These are phyloP conservation scores for Cladosporium oxysporum DNA, from an alignment of 2,329 filamentous ascomycete species.

Conservation along the genomic window DNA sequence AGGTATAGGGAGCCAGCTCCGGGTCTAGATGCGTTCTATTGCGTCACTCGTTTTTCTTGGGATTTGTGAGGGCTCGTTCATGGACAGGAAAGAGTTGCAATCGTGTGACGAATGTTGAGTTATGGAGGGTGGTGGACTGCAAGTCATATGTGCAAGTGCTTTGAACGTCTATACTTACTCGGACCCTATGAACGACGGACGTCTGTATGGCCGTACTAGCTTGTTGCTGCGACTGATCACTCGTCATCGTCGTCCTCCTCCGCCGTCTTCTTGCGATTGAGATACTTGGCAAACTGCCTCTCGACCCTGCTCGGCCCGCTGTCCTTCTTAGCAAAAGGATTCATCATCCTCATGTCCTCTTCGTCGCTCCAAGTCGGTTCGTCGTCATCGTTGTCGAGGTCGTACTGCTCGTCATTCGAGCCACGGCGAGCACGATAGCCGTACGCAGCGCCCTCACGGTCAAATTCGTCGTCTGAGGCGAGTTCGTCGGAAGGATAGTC, in stretches of 20 bases:
- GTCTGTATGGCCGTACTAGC: neutral
- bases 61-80: neutral
- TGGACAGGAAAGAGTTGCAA: neutral
- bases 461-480: constrained; percentile 68
- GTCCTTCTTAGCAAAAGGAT: constrained; percentile 34
- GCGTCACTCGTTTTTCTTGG: neutral
- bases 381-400: constrained; percentile 34
- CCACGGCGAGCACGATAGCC: constrained; percentile 39
- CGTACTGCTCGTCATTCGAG: constrained; percentile 45
- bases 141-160: neutral
- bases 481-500: constrained; percentile 82
- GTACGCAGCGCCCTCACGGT: constrained; percentile 42
- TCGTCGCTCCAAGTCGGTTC: constrained; percentile 21
- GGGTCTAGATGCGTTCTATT: neutral
- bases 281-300: constrained; percentile 28
- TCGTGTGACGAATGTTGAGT: neutral
- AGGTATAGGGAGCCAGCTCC: neutral
- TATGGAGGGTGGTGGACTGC: neutral
- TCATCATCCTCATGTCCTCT: constrained; percentile 31
- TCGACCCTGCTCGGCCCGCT: constrained; percentile 18
- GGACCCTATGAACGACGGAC: neutral
- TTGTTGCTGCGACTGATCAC: neutral
- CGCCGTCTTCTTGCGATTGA: constrained; percentile 18
- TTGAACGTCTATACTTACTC: neutral
- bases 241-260: constrained; percentile 16